Conservation (phyloP, 441 rosid genomes). For the Pelargonium myrrhifolium region DNA sequence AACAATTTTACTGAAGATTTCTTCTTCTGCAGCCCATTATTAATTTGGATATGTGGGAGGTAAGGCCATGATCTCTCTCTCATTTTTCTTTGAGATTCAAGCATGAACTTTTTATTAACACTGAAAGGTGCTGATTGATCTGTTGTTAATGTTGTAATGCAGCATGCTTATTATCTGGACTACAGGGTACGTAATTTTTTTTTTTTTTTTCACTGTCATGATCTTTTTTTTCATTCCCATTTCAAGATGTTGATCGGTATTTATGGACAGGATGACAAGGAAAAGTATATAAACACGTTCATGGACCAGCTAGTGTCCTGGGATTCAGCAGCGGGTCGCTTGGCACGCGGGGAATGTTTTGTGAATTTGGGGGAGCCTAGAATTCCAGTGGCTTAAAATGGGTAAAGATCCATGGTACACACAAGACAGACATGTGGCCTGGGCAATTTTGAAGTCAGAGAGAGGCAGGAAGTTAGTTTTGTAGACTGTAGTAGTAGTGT, state of each 20-base stretch:
- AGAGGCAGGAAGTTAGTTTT: too few species aligned
- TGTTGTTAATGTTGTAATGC: constrained; percentile 22
- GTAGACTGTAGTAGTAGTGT: too few species aligned
- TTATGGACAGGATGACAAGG: constrained; percentile 57
- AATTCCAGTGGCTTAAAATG: constrained; percentile 57
- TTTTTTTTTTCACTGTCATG: not conserved
- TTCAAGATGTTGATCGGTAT: not conserved
- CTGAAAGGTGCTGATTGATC: constrained; percentile 6
- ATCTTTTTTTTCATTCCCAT: not conserved
- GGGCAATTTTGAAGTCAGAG: too few species aligned
- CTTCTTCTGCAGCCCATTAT: constrained; percentile 65
- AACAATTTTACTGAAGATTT: constrained; percentile 17
- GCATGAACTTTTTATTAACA: not conserved
- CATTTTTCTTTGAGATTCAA: not conserved
- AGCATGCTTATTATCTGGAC: constrained; percentile 92
- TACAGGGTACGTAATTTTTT: constrained; percentile 64
- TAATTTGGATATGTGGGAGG: constrained; percentile 91
- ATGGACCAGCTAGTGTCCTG: constrained; percentile 82
- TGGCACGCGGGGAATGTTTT: constrained; percentile 81
- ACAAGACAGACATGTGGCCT: too few species aligned
- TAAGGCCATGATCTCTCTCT: constrained; percentile 24
- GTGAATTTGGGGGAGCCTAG: constrained; percentile 76
- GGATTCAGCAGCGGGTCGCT: constrained; percentile 58
- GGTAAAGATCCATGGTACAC: not conserved
- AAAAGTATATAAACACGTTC: constrained; percentile 49